Evolutionary conservation across 805 yeast species (phyloP), one percentile per base, ranked within the genome.

Genomic region (Wickerhamomyces queroliae): DNA sequence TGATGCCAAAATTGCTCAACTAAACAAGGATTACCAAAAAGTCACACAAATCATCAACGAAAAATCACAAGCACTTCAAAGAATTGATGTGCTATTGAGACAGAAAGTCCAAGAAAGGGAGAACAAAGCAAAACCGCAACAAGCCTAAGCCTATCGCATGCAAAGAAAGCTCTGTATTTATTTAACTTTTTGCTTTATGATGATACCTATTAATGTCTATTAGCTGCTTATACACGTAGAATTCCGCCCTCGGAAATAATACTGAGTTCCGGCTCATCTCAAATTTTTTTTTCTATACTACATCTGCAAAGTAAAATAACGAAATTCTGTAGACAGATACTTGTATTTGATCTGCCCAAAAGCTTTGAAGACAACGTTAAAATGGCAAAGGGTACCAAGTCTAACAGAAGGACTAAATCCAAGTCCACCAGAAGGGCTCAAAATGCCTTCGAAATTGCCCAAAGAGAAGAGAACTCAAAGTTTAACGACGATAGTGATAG

Each of bases 41-140:
- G 70, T 91, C 46, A 80, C 80, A 47, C 77, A 72, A 21, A 80
- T 93, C 20, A 80, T 91, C 42, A 76, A 76, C 40, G 89, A 83
- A 54, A 91, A 90, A 62, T 67, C 79, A 39, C 77, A 77, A 29
- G 66, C 78, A 28, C 59, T 85, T 47, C 76, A 78, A 48, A 74
- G 74, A 37, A 72, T 86, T 24, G 87, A 83, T 49, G 59, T 66
- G 49, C 70, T 74, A 16, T 65, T 80, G 48, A 71, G 82, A 53
- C 61, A 64, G 37, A 77, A 74, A 55, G 63, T 78, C 43, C 62
- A 67, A 32, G 72, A 72, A 66, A 55, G 74, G 66, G 41, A 38
- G 22, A 15, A 29, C 34, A 31, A 40, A 34, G 24, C 39, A 6
- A 15, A 30, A 18, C 22, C 4, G 15, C 33, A 9, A 30, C n/a